phyloP scores from a whole-genome alignment of 495 filamentous ascomycete species.

The Xylaria palmicola region DNA sequence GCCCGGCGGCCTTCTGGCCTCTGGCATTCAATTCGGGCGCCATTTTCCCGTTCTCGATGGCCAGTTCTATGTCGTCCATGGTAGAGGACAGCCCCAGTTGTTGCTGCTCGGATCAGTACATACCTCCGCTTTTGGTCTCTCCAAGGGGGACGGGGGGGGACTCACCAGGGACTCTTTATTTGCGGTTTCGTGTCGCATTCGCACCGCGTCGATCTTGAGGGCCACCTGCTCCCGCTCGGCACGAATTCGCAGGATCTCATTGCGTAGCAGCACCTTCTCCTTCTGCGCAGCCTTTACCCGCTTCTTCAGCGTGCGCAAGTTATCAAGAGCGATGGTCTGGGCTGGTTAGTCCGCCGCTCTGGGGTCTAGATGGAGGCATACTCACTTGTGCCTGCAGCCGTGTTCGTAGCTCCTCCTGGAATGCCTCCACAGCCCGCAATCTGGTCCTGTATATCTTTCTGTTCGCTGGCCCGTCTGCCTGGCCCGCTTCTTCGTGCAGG shows the following conservation, averaged over 20 bases:
- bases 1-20: slow-evolving; percentile 39
- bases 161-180: slow-evolving; percentile 47
- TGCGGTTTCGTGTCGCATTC: slow-evolving; percentile 56
- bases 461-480: slow-evolving; percentile 39
- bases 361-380: background rate
- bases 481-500: slow-evolving; percentile 36
- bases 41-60: slow-evolving; percentile 45
- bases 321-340: slow-evolving; percentile 61
- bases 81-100: slow-evolving; percentile 49
- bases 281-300: slow-evolving; percentile 63
- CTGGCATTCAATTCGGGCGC: slow-evolving; percentile 37
- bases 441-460: slow-evolving; percentile 60
- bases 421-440: slow-evolving; percentile 64
- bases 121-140: background rate
- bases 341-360: slow-evolving; percentile 13
- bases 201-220: slow-evolving; percentile 66
- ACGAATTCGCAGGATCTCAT: slow-evolving; percentile 61
- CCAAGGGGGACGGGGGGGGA: background rate
- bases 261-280: slow-evolving; percentile 62
- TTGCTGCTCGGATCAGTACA: slow-evolving; percentile 32
- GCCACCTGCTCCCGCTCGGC: slow-evolving; percentile 65
- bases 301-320: slow-evolving; percentile 60
- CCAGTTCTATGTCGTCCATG: slow-evolving; percentile 57
- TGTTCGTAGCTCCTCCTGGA: slow-evolving; percentile 64
- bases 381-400: slow-evolving; percentile 59